phyloP scores from a whole-genome alignment of 176 grass and related monocot species.

The Coix lacrymajobi region DNA sequence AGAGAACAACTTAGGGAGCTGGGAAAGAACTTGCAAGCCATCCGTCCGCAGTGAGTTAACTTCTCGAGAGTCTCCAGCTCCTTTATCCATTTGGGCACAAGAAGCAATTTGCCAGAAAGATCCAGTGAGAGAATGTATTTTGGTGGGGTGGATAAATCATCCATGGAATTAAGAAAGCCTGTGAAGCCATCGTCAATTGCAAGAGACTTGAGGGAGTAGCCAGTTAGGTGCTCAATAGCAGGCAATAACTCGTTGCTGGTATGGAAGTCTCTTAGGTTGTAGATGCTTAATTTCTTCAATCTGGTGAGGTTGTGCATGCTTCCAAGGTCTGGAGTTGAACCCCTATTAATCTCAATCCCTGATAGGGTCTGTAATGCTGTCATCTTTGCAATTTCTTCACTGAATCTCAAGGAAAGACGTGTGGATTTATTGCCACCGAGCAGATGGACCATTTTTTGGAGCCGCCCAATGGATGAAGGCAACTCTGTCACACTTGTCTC shows the following conservation, averaged over 20 bases:
- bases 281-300: conserved; percentile 2
- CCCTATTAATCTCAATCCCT: neutral
- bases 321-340: neutral
- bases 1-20: neutral
- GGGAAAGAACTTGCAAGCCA: neutral
- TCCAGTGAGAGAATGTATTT: neutral
- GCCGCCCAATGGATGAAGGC: neutral
- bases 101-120: neutral
- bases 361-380: neutral
- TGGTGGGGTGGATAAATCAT: neutral
- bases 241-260: neutral
- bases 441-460: neutral
- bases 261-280: neutral
- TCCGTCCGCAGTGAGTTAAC: neutral
- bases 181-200: conserved; percentile 10
- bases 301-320: neutral
- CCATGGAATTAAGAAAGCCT: neutral
- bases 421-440: neutral
- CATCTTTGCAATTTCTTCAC: neutral
- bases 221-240: neutral
- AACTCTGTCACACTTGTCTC: neutral
- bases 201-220: neutral
- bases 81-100: neutral
- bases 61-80: neutral
- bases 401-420: neutral